phyloP scores from a whole-genome alignment of 768 basidiomycete species.

The Tulasnella sp. region DNA sequence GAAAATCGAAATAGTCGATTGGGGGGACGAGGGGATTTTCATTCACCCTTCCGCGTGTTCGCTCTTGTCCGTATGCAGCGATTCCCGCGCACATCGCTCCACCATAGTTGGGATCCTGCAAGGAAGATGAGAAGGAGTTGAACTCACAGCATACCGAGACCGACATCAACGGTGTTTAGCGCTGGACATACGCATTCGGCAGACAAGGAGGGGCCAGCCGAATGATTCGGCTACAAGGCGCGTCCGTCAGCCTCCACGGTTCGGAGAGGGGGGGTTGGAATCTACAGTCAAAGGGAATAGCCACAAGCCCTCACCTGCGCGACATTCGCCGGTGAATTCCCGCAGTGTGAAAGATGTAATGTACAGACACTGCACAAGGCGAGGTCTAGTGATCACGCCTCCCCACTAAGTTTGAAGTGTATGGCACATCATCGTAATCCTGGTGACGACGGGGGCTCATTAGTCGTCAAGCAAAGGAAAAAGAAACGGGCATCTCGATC shows the following conservation, averaged over 20 bases:
- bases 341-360: neutral
- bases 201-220: neutral
- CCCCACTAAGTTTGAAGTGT: neutral
- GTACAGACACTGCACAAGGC: neutral
- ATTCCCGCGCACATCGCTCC: constrained; percentile 8
- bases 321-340: neutral
- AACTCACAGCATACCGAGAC: neutral
- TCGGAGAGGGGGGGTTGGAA: neutral
- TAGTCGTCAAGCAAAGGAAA: neutral
- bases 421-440: neutral
- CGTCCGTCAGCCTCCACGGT: neutral
- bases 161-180: neutral
- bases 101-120: neutral
- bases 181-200: neutral
- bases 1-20: neutral
- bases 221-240: neutral
- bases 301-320: neutral
- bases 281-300: neutral
- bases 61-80: neutral
- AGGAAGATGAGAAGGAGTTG: neutral
- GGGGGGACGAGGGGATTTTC: neutral
- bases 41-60: neutral
- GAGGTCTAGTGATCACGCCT: neutral
- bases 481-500: neutral
- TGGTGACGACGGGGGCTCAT: neutral